Percentiles rank a stretch among this genome's conserved stretches.
Evolutionary conservation across 208 protist species (phyloP).

Genomic region (Wallacemonas collosoma): DNA sequence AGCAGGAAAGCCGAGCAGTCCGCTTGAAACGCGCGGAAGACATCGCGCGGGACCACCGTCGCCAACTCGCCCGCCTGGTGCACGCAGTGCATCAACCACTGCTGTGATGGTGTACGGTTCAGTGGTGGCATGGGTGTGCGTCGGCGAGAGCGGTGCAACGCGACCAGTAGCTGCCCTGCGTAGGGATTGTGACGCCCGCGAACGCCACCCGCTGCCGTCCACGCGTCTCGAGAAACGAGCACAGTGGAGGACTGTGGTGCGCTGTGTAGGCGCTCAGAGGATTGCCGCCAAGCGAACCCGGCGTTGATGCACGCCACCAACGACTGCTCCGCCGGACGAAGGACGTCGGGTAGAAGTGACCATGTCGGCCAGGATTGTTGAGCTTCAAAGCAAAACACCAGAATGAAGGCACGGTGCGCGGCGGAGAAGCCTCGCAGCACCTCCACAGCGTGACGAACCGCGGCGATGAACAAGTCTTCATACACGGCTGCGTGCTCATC

Average conservation of each 20-base stretch:
- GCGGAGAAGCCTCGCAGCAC: neutral
- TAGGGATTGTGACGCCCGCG: neutral
- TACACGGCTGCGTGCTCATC: neutral
- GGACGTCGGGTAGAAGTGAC: neutral
- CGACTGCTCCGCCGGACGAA: neutral
- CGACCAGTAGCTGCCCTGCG: neutral
- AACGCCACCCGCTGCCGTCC: neutral
- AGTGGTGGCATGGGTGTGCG: neutral
- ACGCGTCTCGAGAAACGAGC: neutral
- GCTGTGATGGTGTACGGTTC: constrained; percentile 3
- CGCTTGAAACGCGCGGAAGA: neutral
- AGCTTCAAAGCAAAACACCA: neutral
- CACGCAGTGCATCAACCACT: constrained; percentile 1
- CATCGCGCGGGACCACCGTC: neutral
- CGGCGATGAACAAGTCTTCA: neutral
- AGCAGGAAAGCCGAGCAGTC: neutral
- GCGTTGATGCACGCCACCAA: neutral
- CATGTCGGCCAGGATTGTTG: neutral
- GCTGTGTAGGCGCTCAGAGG: neutral
- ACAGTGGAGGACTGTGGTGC: neutral
- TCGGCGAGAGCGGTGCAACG: neutral
- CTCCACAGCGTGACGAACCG: neutral
- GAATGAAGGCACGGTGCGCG: neutral
- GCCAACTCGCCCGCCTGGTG: neutral
- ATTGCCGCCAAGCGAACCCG: neutral